Base-by-base conservation (phyloP, 2,329 filamentous ascomycete species). In the Xylaria sp. region DNA sequence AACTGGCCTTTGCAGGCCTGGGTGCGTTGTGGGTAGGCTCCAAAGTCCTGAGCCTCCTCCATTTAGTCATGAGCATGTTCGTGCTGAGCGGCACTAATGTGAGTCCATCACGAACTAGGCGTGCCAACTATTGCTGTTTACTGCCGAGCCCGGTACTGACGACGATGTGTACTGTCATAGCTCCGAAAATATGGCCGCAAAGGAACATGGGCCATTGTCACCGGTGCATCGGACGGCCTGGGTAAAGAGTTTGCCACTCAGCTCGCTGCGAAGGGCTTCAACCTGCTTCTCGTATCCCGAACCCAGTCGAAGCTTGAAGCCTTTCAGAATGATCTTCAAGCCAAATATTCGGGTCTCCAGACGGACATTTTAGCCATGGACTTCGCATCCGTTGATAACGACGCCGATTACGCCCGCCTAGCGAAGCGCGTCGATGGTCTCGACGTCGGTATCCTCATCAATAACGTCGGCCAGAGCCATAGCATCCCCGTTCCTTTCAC, bases 391-490 rank as follows among this genome's bases (percentile, higher is more conserved):
- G 81, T 87, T 73, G 90, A 97, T 76, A 82, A 88, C 67, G 88
- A 95, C 65, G 81, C 82, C 57, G 93, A 98, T 78, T 98, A 95
- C 80, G 85, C 87, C 58, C 84, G 85, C 47, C 83, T 99, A 49
- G 85, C 87, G 67, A 80, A 85, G 66, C 77, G 92, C 23, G 80
- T 97, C 52, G 78, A 86, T 19, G 89, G 84, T 7, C 85, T 96
- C 38, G 93, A 97, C 68, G 81, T 99, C 25, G 89, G 89, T 44
- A 90, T 99, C 64, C 81, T 99, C 66, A 85, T 99, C 82, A 99
- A 99, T 85, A 99, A 99, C 72, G 95, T 99, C 56, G 95, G 95
- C 67, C 89, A 93, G 76, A 96, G 91, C 77, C 95, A 99, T 82
- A 90, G 84, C 76, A 97, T 98, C 57, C 95, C 95, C 1, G 92